Conservation (phyloP, 441 rosid species). For the Oxalis stricta region DNA sequence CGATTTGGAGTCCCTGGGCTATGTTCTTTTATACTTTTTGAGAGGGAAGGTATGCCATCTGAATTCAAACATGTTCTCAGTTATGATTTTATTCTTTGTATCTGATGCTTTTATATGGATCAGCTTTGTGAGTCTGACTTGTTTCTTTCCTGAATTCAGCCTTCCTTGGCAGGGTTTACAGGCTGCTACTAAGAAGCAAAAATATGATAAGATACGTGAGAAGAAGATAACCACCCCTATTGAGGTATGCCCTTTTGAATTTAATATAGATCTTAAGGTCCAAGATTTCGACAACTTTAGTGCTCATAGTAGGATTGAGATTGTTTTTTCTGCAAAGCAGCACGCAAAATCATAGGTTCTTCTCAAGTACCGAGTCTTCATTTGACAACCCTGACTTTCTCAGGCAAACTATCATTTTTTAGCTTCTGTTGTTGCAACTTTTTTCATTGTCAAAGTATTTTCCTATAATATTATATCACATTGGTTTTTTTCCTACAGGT, state of each 20-base stretch:
- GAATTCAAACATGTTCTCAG: neutral
- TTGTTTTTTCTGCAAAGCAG: too few species aligned
- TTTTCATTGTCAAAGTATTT: neutral
- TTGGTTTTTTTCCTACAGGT: conserved; percentile 28
- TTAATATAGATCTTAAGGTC: too few species aligned
- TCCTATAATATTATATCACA: neutral
- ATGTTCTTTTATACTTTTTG: conserved; percentile 49
- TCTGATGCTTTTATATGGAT: neutral
- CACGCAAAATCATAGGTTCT: too few species aligned
- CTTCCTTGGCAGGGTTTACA: conserved; percentile 70
- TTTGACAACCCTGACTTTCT: too few species aligned
- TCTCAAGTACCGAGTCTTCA: too few species aligned
- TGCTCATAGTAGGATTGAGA: too few species aligned
- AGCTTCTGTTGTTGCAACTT: neutral
- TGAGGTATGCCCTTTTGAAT: conserved; percentile 31
- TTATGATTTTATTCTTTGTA: too few species aligned
- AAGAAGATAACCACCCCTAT: conserved; percentile 59
- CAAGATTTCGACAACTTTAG: too few species aligned
- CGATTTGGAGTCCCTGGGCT: conserved; percentile 60
- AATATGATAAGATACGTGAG: conserved; percentile 58
- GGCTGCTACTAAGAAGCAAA: conserved; percentile 60
- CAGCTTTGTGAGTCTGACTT: conserved; percentile 1
- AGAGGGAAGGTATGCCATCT: conserved; percentile 43
- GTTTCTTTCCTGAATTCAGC: conserved; percentile 20
- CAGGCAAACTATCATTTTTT: too few species aligned